These are phyloP conservation scores for Pseudonitzschia pungens DNA, from an alignment of 108 stramenopile species.

Conservation along the genomic window DNA sequence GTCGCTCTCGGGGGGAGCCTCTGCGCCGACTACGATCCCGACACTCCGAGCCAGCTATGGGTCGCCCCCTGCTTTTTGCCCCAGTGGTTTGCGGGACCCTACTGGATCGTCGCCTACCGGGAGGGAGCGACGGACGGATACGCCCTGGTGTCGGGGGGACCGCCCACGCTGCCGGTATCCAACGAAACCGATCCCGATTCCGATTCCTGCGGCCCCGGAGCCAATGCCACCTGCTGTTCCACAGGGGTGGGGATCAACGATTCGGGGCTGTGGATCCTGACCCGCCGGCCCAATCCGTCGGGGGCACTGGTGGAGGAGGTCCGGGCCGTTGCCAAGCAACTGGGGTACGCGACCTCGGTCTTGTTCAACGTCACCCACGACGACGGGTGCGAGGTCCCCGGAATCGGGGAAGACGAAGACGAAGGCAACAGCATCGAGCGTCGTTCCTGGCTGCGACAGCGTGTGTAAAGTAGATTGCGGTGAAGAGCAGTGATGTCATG, in stretches of 20 bases:
- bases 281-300: slow-evolving; percentile 23
- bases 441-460: too few relatives aligned
- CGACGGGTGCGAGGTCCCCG: slow-evolving; percentile 12
- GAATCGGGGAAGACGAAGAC: not conserved
- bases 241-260: slow-evolving; percentile 26
- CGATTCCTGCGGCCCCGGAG: slow-evolving; percentile 1
- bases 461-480: too few relatives aligned
- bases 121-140: slow-evolving; percentile 42
- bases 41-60: slow-evolving; percentile 33
- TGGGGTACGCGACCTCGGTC: slow-evolving; percentile 49
- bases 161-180: slow-evolving; percentile 27
- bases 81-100: slow-evolving; percentile 40
- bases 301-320: slow-evolving; percentile 31
- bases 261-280: slow-evolving; percentile 55
- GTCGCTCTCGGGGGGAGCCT: slow-evolving; percentile 23
- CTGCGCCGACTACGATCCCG: slow-evolving; percentile 31
- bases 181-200: too few relatives aligned
- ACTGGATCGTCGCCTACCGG: slow-evolving; percentile 57
- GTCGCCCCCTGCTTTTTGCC: slow-evolving; percentile 61
- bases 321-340: slow-evolving; percentile 32
- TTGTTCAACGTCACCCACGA: slow-evolving; percentile 46
- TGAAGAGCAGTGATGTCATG: too few relatives aligned
- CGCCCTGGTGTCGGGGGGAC: slow-evolving; percentile 52
- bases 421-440: too few relatives aligned
- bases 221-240: slow-evolving; percentile 15